Evolutionary conservation across 2,329 filamentous ascomycete genomes (phyloP), one percentile per base, ranked within the genome.

Genomic region (Neopestalotiopsis clavispora): DNA sequence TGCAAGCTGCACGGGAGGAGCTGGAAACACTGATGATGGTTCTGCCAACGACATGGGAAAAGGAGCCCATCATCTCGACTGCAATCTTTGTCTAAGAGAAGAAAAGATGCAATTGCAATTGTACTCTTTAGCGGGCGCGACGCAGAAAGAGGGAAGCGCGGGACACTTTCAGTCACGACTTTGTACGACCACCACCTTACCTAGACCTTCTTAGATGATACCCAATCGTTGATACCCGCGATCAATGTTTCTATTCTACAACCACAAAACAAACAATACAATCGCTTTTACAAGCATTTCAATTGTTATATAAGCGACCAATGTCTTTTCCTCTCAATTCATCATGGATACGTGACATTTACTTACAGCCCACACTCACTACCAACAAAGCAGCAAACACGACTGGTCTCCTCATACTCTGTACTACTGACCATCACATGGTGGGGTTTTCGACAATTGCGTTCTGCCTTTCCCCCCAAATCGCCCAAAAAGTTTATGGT

Each of bases 1-100:
- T 76, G 69, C 71, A 77, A 57, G 75, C 71, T 7, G 77, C 77
- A 14, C 76, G 73, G 30, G 75, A 76, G 56, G 77, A 79, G 66
- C 68, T 78, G 49, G 72, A 76, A 12, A 77, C 75, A 2, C 69
- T 79, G 59, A 75, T 75, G 72, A 72, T 71, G 74, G 73, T 78
- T 28, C 68, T 78, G 64, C 73, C 75, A n/a, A 72, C 65, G 9
- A 69, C 71, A 59, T 79, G 76, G 76, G 73, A 76, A 67, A 75
- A 72, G 68, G 74, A 75, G 58, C 77, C 76, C 32, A 63, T 64
- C 17, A 68, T 79, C 23, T 75, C 75, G 32, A 78, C 77, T n/a
- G 77, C 75, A 9, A 72, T 77, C 17, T 79, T 79, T 65, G 74
- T 40, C 68, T 69, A 77, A 69, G 71, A 56, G 30, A 74, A 70